Evolutionary conservation across 345 rosid genomes (phyloP).

Genomic region (Rhodomyrtus tomentosa): DNA sequence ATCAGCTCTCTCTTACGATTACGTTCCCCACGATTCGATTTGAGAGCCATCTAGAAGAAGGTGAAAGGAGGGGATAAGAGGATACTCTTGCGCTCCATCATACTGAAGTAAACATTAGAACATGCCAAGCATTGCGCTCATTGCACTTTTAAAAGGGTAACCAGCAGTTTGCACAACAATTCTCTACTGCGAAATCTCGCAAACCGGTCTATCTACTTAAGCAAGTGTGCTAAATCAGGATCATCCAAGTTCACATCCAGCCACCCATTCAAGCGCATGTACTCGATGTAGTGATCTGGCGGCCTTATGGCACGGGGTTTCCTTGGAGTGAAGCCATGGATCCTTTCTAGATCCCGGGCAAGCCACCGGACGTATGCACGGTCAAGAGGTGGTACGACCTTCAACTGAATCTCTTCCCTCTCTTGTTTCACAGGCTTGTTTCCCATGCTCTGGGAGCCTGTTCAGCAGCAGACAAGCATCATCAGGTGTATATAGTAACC

Average conservation of each 20-base stretch:
- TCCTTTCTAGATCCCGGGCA: constrained; percentile 58
- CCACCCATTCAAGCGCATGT: constrained; percentile 54
- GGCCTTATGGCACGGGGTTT: constrained; percentile 43
- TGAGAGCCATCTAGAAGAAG: background rate
- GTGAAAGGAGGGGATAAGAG: background rate
- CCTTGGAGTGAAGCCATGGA: constrained; percentile 43
- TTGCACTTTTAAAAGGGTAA: background rate
- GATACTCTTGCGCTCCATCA: background rate
- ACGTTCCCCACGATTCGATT: background rate
- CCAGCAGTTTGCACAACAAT: background rate
- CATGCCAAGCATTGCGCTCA: background rate
- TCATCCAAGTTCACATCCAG: constrained; percentile 65
- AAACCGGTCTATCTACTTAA: constrained; percentile 13
- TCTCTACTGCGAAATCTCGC: background rate
- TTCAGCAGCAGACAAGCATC: constrained; percentile 4
- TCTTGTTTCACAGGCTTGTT: constrained; percentile 56
- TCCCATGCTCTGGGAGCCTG: constrained; percentile 32
- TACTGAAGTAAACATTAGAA: background rate
- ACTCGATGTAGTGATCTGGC: constrained; percentile 55
- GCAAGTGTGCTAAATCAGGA: constrained; percentile 63
- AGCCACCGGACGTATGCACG: constrained; percentile 58
- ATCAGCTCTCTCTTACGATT: background rate
- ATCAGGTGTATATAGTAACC: background rate
- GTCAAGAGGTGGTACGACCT: constrained; percentile 61
- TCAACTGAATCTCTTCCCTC: constrained; percentile 38